These are phyloP conservation scores for Fusarium sp. DNA, from an alignment of 2,329 filamentous ascomycete species.

Conservation along the genomic window DNA sequence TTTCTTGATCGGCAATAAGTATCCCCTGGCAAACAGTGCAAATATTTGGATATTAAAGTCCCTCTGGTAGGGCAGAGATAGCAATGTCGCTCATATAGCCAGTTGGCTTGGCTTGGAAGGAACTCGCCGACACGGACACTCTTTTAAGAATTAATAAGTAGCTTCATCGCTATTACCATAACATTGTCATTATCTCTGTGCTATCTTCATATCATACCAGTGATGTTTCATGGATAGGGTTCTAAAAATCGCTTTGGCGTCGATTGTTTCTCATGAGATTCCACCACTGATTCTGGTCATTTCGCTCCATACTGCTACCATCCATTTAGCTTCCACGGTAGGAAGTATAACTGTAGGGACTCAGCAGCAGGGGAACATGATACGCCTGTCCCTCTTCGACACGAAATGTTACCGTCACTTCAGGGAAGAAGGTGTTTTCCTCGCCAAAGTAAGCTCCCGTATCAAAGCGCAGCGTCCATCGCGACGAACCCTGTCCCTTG, in stretches of 20 bases:
- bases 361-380: conserved; percentile 81
- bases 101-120: conserved; percentile 16
- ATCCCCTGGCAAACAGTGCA: conserved; percentile 4
- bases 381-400: conserved; percentile 72
- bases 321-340: conserved; percentile 75
- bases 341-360: conserved; percentile 83
- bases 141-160: conserved; percentile 39
- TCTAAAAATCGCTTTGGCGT: not conserved
- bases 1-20: not conserved
- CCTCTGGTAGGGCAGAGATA: conserved; percentile 39
- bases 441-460: conserved; percentile 76
- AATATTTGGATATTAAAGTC: conserved; percentile 24
- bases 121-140: conserved; percentile 24
- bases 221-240: not conserved
- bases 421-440: conserved; percentile 69
- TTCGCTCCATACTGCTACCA: not conserved
- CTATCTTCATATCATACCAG: conserved; percentile 5
- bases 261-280: not conserved
- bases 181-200: conserved; percentile 15
- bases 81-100: conserved; percentile 15
- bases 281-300: not conserved
- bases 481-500: conserved; percentile 55
- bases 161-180: conserved; percentile 32
- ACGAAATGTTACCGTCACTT: conserved; percentile 64
- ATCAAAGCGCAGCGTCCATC: conserved; percentile 78